A percentile compares a stretch with the other conserved stretches of the same genome.
These are phyloP conservation scores for Apiospora aurea DNA, from an alignment of 2,329 filamentous ascomycete species.

Conservation along the genomic window DNA sequence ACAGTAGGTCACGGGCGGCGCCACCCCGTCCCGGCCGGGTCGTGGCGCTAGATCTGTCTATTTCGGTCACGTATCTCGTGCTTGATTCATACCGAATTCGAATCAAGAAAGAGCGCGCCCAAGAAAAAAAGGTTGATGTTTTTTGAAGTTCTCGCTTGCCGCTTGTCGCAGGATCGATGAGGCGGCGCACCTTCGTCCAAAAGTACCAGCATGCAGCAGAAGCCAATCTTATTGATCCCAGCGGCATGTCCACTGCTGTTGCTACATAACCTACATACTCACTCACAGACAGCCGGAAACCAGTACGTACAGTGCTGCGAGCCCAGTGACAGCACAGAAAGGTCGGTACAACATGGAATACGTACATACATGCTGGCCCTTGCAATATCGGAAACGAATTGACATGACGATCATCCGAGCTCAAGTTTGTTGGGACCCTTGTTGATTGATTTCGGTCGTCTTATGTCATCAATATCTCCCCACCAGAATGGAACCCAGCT, in stretches of 20 bases:
- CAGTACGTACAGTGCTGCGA: neutral
- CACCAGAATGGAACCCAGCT: neutral
- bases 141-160: neutral
- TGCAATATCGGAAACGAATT: neutral
- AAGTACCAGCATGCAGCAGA: conserved; percentile 18
- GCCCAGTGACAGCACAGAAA: neutral
- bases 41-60: neutral
- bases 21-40: conserved; percentile 15
- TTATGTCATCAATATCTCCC: conserved; percentile 15
- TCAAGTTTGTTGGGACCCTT: conserved; percentile 9
- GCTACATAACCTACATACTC: too few relatives aligned
- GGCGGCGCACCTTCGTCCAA: neutral
- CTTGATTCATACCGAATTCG: neutral
- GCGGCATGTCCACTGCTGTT: neutral
- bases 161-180: neutral
- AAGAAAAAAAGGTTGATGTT: neutral
- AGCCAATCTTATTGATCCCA: conserved; percentile 2
- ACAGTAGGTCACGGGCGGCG: conserved; percentile 7
- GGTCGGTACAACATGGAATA: neutral
- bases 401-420: conserved; percentile 24
- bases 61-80: neutral
- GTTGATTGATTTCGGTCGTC: neutral
- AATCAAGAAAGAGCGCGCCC: neutral
- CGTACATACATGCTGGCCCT: neutral
- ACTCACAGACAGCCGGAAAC: neutral